A percentile compares a stretch with the other conserved stretches of the same genome.
Evolutionary conservation across 805 yeast genomes (phyloP).

Genomic region (Pichia gijzeniarum): DNA sequence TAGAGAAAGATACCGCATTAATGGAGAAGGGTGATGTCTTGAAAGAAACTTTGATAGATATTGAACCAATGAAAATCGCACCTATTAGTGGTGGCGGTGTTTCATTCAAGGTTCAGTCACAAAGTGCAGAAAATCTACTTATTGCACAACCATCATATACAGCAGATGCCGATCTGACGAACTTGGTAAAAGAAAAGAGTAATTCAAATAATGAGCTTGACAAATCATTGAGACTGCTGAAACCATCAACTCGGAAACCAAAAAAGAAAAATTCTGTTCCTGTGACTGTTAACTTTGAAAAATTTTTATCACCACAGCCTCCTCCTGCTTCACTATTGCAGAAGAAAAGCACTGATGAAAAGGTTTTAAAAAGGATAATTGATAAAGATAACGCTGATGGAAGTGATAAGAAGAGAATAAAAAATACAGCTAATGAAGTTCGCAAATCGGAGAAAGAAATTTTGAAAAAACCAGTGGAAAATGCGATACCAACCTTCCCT

Average conservation of each 20-base stretch:
- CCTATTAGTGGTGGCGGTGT: conserved; percentile 3
- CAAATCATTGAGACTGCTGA: not conserved
- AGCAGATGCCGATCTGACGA: conserved; percentile 21
- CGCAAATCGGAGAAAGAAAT: too few relatives aligned
- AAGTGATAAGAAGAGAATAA: not conserved
- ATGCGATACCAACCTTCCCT: too few relatives aligned
- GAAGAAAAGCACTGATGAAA: conserved; percentile 12
- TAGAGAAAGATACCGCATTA: not conserved
- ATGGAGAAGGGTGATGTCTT: not conserved
- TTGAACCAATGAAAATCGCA: conserved; percentile 1
- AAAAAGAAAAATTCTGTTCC: conserved; percentile 6
- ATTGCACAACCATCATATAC: conserved; percentile 17
- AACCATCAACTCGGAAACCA: not conserved
- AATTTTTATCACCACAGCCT: conserved; percentile 18
- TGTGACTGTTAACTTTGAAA: conserved; percentile 12
- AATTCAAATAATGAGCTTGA: not conserved
- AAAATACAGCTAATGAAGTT: not conserved
- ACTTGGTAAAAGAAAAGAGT: conserved; percentile 1
- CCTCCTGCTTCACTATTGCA: conserved; percentile 10
- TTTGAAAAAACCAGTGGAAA: too few relatives aligned
- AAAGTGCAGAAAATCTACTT: not conserved
- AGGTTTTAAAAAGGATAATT: conserved; percentile 4
- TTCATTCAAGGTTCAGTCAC: conserved; percentile 10
- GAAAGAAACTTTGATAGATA: not conserved
- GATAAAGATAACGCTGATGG: not conserved